Conservation (phyloP, 192 early-diverging fungal genomes). For the Rhizophagus prolifer region DNA sequence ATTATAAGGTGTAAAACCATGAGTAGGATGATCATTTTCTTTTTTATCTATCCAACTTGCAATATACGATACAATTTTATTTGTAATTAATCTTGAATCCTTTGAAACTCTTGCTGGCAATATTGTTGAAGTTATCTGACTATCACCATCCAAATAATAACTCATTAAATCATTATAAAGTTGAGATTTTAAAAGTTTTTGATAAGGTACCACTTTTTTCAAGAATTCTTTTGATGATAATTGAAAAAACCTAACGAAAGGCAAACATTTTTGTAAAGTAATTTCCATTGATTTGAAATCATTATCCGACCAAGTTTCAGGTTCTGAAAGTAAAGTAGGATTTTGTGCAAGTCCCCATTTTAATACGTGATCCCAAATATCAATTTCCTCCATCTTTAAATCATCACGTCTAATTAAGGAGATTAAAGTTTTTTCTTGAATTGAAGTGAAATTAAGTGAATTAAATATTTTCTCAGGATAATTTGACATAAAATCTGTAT, state of each 20-base stretch:
- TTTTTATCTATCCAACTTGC: not conserved
- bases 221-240: not conserved
- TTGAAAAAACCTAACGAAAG: not conserved
- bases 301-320: not conserved
- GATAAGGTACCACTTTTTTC: not conserved
- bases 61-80: not conserved
- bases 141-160: not conserved
- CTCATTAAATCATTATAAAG: not conserved
- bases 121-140: not conserved
- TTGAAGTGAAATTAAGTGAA: not conserved
- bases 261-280: not conserved
- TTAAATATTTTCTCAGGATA: constrained; percentile 5
- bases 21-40: not conserved
- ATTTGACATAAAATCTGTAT: not conserved
- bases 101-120: not conserved
- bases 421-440: not conserved
- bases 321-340: not conserved
- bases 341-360: constrained; percentile 5
- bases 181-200: not conserved
- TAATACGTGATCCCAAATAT: constrained; percentile 11
- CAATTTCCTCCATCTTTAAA: constrained; percentile 4
- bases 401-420: not conserved
- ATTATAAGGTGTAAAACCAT: not conserved
- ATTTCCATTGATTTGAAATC: not conserved
- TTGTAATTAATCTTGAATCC: no score